Evolutionary conservation across 257 asterid genomes (phyloP).

Genomic region (Echites panduratus): DNA sequence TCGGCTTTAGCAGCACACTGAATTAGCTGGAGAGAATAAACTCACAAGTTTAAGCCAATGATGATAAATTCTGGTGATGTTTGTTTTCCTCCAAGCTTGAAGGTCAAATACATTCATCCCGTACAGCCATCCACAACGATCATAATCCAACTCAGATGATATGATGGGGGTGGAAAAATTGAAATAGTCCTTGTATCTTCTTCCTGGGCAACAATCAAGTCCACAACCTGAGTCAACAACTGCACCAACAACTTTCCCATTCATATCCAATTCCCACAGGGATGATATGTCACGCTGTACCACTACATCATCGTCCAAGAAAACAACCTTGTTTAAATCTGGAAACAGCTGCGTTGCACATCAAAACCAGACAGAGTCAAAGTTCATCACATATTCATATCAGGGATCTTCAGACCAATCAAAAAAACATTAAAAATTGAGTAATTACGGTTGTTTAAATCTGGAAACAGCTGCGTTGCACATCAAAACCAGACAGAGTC

Average conservation of each 20-base stretch:
- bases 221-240: conserved; percentile 68
- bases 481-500: conserved; percentile 32
- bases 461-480: conserved; percentile 73
- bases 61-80: conserved; percentile 62
- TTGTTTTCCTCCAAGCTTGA: conserved; percentile 64
- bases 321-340: conserved; percentile 58
- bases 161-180: conserved; percentile 57
- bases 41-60: conserved; percentile 87
- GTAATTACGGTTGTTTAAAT: conserved; percentile 59
- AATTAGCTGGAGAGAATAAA: conserved; percentile 11
- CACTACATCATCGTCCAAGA: conserved; percentile 81
- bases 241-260: conserved; percentile 78
- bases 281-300: conserved; percentile 74
- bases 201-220: conserved; percentile 55
- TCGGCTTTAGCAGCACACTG: neutral
- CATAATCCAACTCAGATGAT: conserved; percentile 41
- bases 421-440: too few relatives aligned
- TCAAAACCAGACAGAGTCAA: conserved; percentile 30
- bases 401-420: conserved; percentile 20
- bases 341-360: conserved; percentile 71
- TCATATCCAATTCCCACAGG: conserved; percentile 79
- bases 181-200: conserved; percentile 61
- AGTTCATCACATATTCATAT: conserved; percentile 17
- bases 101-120: conserved; percentile 80
- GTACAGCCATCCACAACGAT: conserved; percentile 67